A percentile compares a stretch with the other conserved stretches of the same genome.
phyloP scores from a whole-genome alignment of 345 rosid species.

The Eucalyptus tenuipes region DNA sequence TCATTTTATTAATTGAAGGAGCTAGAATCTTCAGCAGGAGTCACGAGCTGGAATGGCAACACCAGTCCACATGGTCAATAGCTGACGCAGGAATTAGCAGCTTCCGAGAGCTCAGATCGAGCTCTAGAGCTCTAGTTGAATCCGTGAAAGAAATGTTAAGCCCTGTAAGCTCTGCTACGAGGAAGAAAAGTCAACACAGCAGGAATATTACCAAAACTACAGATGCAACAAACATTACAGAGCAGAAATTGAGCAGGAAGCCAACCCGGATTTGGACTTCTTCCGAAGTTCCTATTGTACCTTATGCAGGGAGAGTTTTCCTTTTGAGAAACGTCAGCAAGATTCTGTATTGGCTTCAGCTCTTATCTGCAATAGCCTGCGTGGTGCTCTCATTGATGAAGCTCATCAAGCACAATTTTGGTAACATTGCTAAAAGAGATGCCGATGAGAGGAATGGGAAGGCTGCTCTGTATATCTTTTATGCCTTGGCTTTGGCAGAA shows the following conservation, averaged over 20 bases:
- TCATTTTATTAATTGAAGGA: neutral
- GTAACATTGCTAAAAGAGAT: slow-evolving; percentile 42
- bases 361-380: neutral
- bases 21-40: neutral
- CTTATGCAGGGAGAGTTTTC: slow-evolving; percentile 57
- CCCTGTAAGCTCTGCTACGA: neutral
- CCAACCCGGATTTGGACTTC: slow-evolving; percentile 36
- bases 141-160: slow-evolving; percentile 3
- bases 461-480: slow-evolving; percentile 20
- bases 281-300: slow-evolving; percentile 63
- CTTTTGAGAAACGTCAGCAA: slow-evolving; percentile 19
- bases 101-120: slow-evolving; percentile 37
- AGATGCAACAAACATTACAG: neutral
- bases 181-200: neutral
- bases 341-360: neutral
- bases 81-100: slow-evolving; percentile 14
- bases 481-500: neutral
- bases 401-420: slow-evolving; percentile 52
- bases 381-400: slow-evolving; percentile 47
- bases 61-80: neutral
- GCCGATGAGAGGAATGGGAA: slow-evolving; percentile 55
- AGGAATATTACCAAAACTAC: neutral
- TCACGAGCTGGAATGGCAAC: neutral
- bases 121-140: slow-evolving; percentile 13
- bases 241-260: slow-evolving; percentile 5